Percentiles rank a stretch among this genome's conserved stretches.
Evolutionary conservation across 192 early-diverging fungal species (phyloP).

Genomic region (Coemansia sp.): DNA sequence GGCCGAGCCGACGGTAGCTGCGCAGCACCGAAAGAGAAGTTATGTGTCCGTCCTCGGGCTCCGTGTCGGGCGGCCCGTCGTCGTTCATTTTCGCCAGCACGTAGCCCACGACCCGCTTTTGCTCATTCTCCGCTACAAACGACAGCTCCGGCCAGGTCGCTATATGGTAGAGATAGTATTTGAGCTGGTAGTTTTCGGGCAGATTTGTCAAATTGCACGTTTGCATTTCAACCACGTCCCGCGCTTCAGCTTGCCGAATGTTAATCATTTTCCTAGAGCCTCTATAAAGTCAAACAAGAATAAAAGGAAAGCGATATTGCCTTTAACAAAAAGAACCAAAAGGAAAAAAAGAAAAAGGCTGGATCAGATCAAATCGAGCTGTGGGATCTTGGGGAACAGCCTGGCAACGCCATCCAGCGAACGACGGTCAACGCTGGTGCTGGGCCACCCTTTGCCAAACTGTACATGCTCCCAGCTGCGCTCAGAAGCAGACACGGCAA

Average conservation of each 20-base stretch:
- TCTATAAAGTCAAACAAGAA: neutral
- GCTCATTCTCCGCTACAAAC: constrained; percentile 89
- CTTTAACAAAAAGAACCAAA: constrained; percentile 7
- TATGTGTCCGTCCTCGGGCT: constrained; percentile 89
- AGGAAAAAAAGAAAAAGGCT: neutral
- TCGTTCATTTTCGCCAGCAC: constrained; percentile 96
- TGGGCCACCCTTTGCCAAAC: constrained; percentile 63
- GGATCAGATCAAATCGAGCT: neutral
- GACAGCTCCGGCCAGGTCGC: constrained; percentile 90
- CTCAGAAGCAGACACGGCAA: constrained; percentile 58
- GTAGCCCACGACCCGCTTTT: constrained; percentile 93
- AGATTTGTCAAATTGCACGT: constrained; percentile 96
- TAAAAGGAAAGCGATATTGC: constrained; percentile 1
- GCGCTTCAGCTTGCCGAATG: constrained; percentile 37
- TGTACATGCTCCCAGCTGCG: constrained; percentile 60
- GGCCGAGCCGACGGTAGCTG: constrained; percentile 88
- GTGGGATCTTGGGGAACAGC: constrained; percentile 39
- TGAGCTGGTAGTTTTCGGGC: constrained; percentile 99
- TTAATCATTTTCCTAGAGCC: constrained; percentile 37
- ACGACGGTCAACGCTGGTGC: neutral
- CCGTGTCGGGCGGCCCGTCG: constrained; percentile 66
- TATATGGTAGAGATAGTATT: constrained; percentile 90
- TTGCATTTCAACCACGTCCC: constrained; percentile 78
- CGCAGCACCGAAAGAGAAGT: constrained; percentile 96
- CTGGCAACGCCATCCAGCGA: constrained; percentile 1